Evolutionary conservation across 257 asterid genomes (phyloP).

Genomic region (Ligustrum vulgare): DNA sequence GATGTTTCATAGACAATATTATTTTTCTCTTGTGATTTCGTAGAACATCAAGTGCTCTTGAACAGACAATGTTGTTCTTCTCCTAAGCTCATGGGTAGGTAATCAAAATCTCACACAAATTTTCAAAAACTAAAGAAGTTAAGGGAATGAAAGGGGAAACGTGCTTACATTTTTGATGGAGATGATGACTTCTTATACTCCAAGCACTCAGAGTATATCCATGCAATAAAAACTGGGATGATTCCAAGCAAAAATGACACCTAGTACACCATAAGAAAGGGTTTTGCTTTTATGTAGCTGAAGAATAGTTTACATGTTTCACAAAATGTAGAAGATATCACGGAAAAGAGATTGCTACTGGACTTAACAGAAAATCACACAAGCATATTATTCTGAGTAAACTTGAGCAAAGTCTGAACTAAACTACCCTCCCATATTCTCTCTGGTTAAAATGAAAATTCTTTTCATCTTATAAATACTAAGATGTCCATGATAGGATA

Average conservation of each 20-base stretch:
- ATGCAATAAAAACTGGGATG: constrained; percentile 66
- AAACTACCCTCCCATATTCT: neutral
- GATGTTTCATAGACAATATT: neutral
- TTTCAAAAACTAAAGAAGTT: constrained; percentile 2
- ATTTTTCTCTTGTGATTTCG: neutral
- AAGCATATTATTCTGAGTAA: neutral
- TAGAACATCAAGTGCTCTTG: constrained; percentile 7
- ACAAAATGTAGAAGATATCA: constrained; percentile 2
- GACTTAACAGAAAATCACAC: constrained; percentile 14
- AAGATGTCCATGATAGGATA: neutral
- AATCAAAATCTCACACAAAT: neutral
- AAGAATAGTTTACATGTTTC: neutral
- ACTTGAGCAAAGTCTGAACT: neutral
- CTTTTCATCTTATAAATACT: constrained; percentile 4
- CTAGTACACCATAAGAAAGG: constrained; percentile 41
- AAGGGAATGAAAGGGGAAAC: constrained; percentile 9
- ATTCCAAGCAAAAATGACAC: constrained; percentile 88
- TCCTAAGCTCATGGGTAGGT: neutral
- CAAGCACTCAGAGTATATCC: constrained; percentile 91
- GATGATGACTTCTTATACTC: constrained; percentile 65
- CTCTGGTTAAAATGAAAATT: neutral
- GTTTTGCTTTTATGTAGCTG: neutral
- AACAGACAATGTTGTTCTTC: neutral
- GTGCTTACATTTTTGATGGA: constrained; percentile 68
- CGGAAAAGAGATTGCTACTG: constrained; percentile 7